Base-by-base conservation (phyloP, 176 grass and related monocot genomes). In the Eleusine coracana region DNA sequence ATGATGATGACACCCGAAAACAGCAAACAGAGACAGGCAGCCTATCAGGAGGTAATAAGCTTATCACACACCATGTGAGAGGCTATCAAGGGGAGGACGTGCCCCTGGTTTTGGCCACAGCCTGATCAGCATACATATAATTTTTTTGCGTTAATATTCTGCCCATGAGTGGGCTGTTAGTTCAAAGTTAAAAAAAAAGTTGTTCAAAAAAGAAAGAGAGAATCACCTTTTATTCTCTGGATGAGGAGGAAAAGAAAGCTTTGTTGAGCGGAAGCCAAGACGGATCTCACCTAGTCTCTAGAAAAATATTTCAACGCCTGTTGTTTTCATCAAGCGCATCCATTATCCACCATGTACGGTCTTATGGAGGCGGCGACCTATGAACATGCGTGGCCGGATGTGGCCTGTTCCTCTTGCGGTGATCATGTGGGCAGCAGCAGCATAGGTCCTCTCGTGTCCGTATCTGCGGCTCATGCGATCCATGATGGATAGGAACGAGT, bases 1-100 rank as follows among this genome's bases (percentile, higher is more conserved):
- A 68, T 34, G 21, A 63, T 75, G 34, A 17, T 65, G 28, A 28
- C 81, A 54, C 62, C 34, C 25, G 15, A 48, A 81, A 77, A 48
- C 54, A 34, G 31, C 31, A 34, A 34, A 34, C 18, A 69, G 2
- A n/a, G 67, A 29, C 20, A 66, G 17, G 45, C 67, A 64, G 2
- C 39, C 40, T 78, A 78, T 79, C 67, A 64, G 1, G 20, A 27
- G 23, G 18, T 18, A 36, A 75, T 40, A 14, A 65, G 67, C 76
- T 79, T 79, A 79, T 79, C 85, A 81, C 27, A 39, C 7, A 45
- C 38, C 60, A 18, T 60, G 49, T 67, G 84, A 86, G 59, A 59
- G 71, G 21, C 68, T 87, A 87, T 81, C 84, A 58, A 25, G 21
- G 50, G 50, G 3, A 5, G n/a, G 40, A 56, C n/a, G 38, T 50